Evolutionary conservation across 148 eudicot species (phyloP).

Genomic region (Camellia lanceoleosa): DNA sequence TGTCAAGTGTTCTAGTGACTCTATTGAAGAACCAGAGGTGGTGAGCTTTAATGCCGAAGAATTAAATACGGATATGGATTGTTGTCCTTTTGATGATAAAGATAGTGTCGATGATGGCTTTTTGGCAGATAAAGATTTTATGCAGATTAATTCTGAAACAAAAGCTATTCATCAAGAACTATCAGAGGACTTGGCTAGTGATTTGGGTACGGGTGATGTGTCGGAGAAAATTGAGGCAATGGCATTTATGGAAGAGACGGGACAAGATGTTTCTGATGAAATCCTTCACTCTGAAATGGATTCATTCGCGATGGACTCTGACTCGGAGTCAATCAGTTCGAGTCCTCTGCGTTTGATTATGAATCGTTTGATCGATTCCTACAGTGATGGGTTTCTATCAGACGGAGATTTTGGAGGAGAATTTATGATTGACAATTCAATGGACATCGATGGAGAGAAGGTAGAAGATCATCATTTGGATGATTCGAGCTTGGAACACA

Average conservation of each 20-base stretch:
- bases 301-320: slow-evolving; percentile 38
- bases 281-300: slow-evolving; percentile 24
- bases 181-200: slow-evolving; percentile 8
- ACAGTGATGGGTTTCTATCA: slow-evolving; percentile 55
- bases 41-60: slow-evolving; percentile 6
- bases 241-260: slow-evolving; percentile 6
- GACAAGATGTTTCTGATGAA: slow-evolving; percentile 10
- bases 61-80: slow-evolving; percentile 19
- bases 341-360: slow-evolving; percentile 37
- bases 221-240: slow-evolving; percentile 8
- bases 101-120: background rate
- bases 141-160: slow-evolving; percentile 4
- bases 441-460: slow-evolving; percentile 21
- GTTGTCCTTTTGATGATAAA: slow-evolving; percentile 10
- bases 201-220: background rate
- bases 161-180: slow-evolving; percentile 13
- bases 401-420: slow-evolving; percentile 50
- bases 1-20: slow-evolving; percentile 3
- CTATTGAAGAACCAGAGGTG: slow-evolving; percentile 18
- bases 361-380: slow-evolving; percentile 44
- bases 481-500: slow-evolving; percentile 19
- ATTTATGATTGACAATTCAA: slow-evolving; percentile 29
- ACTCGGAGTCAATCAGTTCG: slow-evolving; percentile 42
- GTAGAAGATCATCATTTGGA: slow-evolving; percentile 9
- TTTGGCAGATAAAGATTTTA: slow-evolving; percentile 1